Percentiles rank a stretch among this genome's conserved stretches.
Conservation (phyloP, 2,329 filamentous ascomycete genomes). For the Colletotrichum graminicola region DNA sequence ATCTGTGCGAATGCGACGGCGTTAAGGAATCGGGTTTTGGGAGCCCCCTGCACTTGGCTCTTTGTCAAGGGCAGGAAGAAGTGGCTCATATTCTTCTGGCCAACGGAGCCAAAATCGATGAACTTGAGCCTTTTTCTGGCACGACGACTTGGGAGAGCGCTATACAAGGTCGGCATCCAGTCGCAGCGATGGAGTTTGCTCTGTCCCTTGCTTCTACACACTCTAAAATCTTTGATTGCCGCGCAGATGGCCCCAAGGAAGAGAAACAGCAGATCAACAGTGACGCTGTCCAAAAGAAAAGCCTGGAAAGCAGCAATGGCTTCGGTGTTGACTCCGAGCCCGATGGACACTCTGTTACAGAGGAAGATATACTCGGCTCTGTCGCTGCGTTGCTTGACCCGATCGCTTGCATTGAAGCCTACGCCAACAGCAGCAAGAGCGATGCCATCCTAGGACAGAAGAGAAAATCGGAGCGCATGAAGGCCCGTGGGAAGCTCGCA, state of each 20-base stretch:
- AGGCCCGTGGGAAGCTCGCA: no score
- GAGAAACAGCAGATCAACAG: neutral
- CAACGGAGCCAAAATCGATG: neutral
- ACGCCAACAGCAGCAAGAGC: neutral
- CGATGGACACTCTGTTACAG: neutral
- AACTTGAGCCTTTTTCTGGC: neutral
- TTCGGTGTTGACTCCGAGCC: neutral
- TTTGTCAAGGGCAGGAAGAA: neutral
- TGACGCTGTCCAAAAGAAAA: neutral
- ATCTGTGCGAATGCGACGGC: neutral
- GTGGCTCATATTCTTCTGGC: conserved; percentile 1
- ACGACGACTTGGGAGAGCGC: conserved; percentile 3
- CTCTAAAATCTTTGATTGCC: neutral
- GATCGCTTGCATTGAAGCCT: neutral
- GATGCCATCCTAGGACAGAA: neutral
- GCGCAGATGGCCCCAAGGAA: neutral
- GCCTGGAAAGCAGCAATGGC: neutral
- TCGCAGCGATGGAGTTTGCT: neutral
- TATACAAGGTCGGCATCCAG: neutral
- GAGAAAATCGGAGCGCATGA: neutral
- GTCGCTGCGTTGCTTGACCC: conserved; percentile 2
- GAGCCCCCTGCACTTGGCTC: conserved; percentile 2
- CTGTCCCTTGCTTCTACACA: neutral
- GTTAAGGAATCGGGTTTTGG: no score
- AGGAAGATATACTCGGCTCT: neutral